Base-by-base conservation (phyloP, 352 stramenopile species). In the Vaucheria bursata region DNA sequence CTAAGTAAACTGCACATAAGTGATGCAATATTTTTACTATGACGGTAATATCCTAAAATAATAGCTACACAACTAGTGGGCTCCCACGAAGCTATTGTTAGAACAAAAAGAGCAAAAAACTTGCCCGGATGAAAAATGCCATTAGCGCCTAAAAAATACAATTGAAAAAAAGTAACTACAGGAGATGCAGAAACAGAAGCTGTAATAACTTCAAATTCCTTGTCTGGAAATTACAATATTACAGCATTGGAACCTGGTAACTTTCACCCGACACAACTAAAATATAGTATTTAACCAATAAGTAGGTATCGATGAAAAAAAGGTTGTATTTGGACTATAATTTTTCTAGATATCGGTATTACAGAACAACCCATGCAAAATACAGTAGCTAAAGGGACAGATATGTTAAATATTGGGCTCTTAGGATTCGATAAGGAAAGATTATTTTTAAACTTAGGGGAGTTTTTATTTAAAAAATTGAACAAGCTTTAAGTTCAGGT, bases 321-420 rank as follows among this genome's bases (percentile, higher is more conserved):
- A 68, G 53, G 53, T 7, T 34, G 53, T 68, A 34, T 68, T 7
- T 68, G 53, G 53, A 68, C 8, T 8, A 68, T 7, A 8, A 34
- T 68, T 2, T 68, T 68, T 68, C 2, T 34, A 8, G 53, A 68
- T 68, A 31, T 68, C 37, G 53, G 53, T 2, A 7, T 68, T 68
- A 68, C 53, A 8, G 37, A 68, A 68, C 2, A 34, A 68, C 53
- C 53, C 7, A 7, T 7, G 7, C 53, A 68, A 68, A 7, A 37
- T 8, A 68, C 31, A 68, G 37, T 68, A 68, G 53, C 31, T 8
- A 68, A 68, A 68, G 53, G 53, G 37, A 68, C 53, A 8, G 53
- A 34, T 68, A 68, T 31, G 31, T 7, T 68, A 2, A 68, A 68
- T 37, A 37, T 37, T 68, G 34, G 53, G 53, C 31, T 34, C 7